phyloP scores from a whole-genome alignment of 2,329 filamentous ascomycete species.

The Sporothrix dimorphospora region DNA sequence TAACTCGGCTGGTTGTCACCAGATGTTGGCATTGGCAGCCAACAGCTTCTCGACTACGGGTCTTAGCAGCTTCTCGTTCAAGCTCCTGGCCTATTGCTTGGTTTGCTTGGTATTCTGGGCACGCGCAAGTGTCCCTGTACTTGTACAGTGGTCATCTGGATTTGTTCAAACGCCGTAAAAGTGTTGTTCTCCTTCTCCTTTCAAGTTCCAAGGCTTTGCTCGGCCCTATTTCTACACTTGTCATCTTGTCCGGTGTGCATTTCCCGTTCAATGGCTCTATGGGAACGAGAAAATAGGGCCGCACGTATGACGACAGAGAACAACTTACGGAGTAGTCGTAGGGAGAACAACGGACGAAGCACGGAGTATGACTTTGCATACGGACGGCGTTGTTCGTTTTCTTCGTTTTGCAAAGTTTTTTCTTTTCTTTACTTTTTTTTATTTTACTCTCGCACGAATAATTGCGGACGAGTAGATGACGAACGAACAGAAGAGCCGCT shows the following conservation, averaged over 20 bases:
- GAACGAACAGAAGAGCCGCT: background rate
- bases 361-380: background rate
- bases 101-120: background rate
- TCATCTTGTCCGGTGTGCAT: background rate
- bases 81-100: background rate
- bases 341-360: background rate
- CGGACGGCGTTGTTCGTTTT: background rate
- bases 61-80: background rate
- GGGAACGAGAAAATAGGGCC: background rate
- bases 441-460: background rate
- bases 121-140: background rate
- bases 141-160: no score
- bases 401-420: no score
- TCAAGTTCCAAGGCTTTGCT: no score
- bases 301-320: background rate
- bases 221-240: background rate
- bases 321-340: background rate
- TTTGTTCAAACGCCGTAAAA: no score
- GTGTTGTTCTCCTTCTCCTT: background rate
- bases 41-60: background rate
- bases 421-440: background rate
- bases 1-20: background rate
- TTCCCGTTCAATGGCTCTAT: background rate
- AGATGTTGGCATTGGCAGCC: background rate
- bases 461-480: background rate